Evolutionary conservation across 164 flowering plant genomes (phyloP).

Genomic region (Aristolochia fimbriata): DNA sequence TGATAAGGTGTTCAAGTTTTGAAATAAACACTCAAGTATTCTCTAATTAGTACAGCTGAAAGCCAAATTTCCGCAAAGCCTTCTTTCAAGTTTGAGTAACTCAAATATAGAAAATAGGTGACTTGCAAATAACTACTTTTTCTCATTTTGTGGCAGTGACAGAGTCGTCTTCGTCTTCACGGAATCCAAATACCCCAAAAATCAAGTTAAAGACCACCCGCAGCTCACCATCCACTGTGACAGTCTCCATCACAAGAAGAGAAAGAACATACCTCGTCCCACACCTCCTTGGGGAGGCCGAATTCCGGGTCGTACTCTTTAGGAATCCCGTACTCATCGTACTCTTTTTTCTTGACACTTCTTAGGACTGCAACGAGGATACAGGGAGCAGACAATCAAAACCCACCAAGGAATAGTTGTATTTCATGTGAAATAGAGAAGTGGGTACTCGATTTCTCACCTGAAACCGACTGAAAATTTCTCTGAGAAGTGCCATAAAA

Average conservation of each 20-base stretch:
- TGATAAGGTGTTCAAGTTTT: too few relatives aligned
- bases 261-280: conserved; percentile 6
- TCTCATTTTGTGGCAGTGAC: too few relatives aligned
- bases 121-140: too few relatives aligned
- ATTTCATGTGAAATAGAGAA: background rate
- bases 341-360: conserved; percentile 2
- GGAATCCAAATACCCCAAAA: background rate
- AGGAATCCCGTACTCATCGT: conserved; percentile 10
- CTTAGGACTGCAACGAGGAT: background rate
- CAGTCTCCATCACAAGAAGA: too few relatives aligned
- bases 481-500: background rate
- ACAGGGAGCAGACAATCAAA: background rate
- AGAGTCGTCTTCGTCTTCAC: background rate
- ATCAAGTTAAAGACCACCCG: background rate
- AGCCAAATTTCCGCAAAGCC: too few relatives aligned
- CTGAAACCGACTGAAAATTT: background rate
- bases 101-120: too few relatives aligned
- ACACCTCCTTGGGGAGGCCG: conserved; percentile 9
- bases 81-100: too few relatives aligned
- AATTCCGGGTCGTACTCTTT: conserved; percentile 8
- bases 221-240: too few relatives aligned
- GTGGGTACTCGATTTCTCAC: background rate
- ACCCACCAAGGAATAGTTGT: background rate
- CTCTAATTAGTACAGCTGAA: too few relatives aligned
- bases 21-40: too few relatives aligned